These are phyloP conservation scores for Salvia splendens DNA, from an alignment of 257 asterid genomes.

Conservation along the genomic window DNA sequence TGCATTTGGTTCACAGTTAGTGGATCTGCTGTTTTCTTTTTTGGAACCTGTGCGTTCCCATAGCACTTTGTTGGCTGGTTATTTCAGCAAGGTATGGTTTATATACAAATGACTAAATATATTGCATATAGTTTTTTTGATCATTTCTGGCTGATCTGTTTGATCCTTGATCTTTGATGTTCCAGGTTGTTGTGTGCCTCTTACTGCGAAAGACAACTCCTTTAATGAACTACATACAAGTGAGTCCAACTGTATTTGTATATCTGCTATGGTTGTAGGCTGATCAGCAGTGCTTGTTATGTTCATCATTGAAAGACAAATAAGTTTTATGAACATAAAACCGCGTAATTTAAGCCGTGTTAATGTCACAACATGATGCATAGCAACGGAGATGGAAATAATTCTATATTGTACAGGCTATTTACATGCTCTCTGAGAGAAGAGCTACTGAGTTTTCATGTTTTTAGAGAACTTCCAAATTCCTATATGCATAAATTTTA, in stretches of 20 bases:
- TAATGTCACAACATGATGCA: constrained; percentile 11
- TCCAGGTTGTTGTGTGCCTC: constrained; percentile 87
- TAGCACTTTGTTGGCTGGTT: constrained; percentile 66
- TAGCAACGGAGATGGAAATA: not conserved
- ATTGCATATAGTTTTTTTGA: constrained; percentile 18
- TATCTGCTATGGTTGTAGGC: constrained; percentile 19
- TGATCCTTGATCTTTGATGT: constrained; percentile 42
- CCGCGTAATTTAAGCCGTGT: not conserved
- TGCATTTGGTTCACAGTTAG: constrained; percentile 58
- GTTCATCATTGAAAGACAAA: constrained; percentile 10
- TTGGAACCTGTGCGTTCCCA: constrained; percentile 69
- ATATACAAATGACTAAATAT: constrained; percentile 1
- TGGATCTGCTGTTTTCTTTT: constrained; percentile 80
- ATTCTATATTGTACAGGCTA: not conserved
- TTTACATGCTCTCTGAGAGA: constrained; percentile 6
- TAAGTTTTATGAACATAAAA: constrained; percentile 1
- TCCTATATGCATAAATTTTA: constrained; percentile 6
- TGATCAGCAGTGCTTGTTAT: constrained; percentile 7
- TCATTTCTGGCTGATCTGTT: constrained; percentile 25
- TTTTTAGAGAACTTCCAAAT: not conserved
- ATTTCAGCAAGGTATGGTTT: constrained; percentile 78
- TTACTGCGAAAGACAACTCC: constrained; percentile 87
- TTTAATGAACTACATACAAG: constrained; percentile 76
- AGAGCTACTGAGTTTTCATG: constrained; percentile 10
- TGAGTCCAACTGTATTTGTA: constrained; percentile 41